Evolutionary conservation across 1,139 yeast genomes (phyloP), one percentile per base, ranked within the genome.

Genomic region (Nadsonia starkeyi-henricii): DNA sequence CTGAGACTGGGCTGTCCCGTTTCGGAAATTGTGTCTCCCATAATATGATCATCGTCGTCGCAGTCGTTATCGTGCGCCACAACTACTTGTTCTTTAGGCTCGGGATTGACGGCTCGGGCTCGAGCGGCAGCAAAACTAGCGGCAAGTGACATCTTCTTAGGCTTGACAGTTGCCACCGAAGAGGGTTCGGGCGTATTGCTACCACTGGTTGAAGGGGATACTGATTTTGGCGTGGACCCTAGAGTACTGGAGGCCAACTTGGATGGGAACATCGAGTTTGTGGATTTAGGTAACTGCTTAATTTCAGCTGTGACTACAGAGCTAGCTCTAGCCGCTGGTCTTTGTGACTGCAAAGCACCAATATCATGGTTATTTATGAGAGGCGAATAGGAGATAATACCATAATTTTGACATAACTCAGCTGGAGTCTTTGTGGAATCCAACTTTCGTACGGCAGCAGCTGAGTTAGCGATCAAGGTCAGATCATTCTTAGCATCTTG

Each of bases 351-450:
- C 28, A 23, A 23, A 5, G 9, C 28, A 23, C 28, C 28, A 9
- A 9, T 23, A 23, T 9, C 9, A 23, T n/a, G n/a, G n/a, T 23
- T 23, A 23, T 23, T 23, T 23, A 23, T 9, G 5, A 23, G 28
- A 23, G 28, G 44, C 17, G 50, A 47, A 44, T 49, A 49, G n/a
- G 28, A 41, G 15, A 51, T 41, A 28, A 44, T 44, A 9, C 53
- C 53, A 21, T 44, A 47, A 15, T n/a, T 39, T 7, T 42, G 20
- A 44, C 45, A n/a, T 8, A 47, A 30, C 1, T 46, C 46, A 2
- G 37, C 46, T 7, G 42, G 42, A 15, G 43, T 21, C 8, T 45
- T 18, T 13, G 20, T 37, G 15, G 44, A 28, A 43, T 49, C 53
- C 15, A 46, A 21, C n/a, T 44, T 37, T 18, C 44, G 41, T 7